Base-by-base conservation (phyloP, 1,284 basidiomycete genomes). In the Retiboletus fuscus region DNA sequence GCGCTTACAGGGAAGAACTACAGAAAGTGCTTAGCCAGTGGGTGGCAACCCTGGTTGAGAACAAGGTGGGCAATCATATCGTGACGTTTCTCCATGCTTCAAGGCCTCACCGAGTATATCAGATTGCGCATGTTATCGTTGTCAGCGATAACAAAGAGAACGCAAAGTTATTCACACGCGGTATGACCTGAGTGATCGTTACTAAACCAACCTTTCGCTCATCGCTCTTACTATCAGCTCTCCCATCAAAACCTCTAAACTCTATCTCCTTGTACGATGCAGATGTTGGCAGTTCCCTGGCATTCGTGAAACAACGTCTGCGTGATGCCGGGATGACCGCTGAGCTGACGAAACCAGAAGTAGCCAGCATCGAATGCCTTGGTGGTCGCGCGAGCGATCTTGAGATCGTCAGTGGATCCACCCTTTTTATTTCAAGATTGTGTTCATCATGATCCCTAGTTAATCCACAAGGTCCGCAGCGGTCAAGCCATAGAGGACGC, bases 101-200 rank as follows among this genome's bases (percentile, higher is more conserved):
- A 69, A n/a, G 65, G 24, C 6, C 55, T 69, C 47, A 69, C 13
- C 28, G 47, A 68, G 24, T 49, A 24, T 34, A 66, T 18, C 44
- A 91, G 91, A 86, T 96, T 68, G 97, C 97, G 0, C 97, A 99
- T 82, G 96, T 98, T 55, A 87, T 99, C 62, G 92, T 99, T 60
- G 87, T 97, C 47, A 95, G 94, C 75, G 96, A 99, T 80, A 96
- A 96, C 76, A 90, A 94, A 34, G 95, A 96, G 74, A 94, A 96
- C 67, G 88, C 91, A 2, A 98, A 97, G 81, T 87, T 90, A 34
- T 84, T 99, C 15, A 91, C 95, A 0, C 93, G 93, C 87, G 92
- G 93, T 93, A 75, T 55, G 51, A 60, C 30, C 61, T 39, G 16
- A 57, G 55, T 64, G 30, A 57, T 28, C 44, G 28, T 4, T 2